Conservation (phyloP, 2,329 filamentous ascomycete species). For the Claviceps pazoutovae region DNA sequence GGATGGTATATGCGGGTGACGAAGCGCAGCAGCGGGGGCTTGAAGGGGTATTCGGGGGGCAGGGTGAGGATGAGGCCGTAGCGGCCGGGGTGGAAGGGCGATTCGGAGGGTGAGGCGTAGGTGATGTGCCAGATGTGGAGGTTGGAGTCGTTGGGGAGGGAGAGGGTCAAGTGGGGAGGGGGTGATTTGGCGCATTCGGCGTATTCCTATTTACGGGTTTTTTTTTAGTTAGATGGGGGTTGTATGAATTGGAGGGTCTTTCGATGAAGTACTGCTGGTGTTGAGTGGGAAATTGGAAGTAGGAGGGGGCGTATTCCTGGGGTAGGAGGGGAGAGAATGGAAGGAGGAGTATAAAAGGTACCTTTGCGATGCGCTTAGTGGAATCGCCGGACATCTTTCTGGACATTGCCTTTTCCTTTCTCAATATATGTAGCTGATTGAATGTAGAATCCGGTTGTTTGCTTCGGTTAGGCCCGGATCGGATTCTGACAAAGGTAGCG, state of each 20-base stretch:
- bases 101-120: slow-evolving; percentile 29
- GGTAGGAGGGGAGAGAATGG: slow-evolving; percentile 1
- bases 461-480: too few species aligned
- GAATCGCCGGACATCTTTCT: slow-evolving; percentile 9
- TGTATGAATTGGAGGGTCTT: too few species aligned
- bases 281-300: not conserved
- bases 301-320: not conserved
- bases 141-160: slow-evolving; percentile 31
- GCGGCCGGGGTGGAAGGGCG: slow-evolving; percentile 47
- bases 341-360: slow-evolving; percentile 5
- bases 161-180: slow-evolving; percentile 32
- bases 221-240: too few species aligned
- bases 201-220: slow-evolving; percentile 29
- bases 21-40: slow-evolving; percentile 68
- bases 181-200: slow-evolving; percentile 34
- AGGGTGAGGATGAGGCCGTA: slow-evolving; percentile 63
- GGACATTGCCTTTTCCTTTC: too few species aligned
- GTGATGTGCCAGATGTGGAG: slow-evolving; percentile 39
- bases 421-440: not conserved
- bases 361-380: slow-evolving; percentile 32
- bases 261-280: too few species aligned
- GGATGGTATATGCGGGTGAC: slow-evolving; percentile 89
- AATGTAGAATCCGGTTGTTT: too few species aligned
- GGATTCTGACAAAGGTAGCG: too few species aligned
- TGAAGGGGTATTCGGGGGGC: slow-evolving; percentile 78